Evolutionary conservation across 2,329 filamentous ascomycete species (phyloP), one percentile per base, ranked within the genome.

Genomic region (Fusarium brevicatenulatum): DNA sequence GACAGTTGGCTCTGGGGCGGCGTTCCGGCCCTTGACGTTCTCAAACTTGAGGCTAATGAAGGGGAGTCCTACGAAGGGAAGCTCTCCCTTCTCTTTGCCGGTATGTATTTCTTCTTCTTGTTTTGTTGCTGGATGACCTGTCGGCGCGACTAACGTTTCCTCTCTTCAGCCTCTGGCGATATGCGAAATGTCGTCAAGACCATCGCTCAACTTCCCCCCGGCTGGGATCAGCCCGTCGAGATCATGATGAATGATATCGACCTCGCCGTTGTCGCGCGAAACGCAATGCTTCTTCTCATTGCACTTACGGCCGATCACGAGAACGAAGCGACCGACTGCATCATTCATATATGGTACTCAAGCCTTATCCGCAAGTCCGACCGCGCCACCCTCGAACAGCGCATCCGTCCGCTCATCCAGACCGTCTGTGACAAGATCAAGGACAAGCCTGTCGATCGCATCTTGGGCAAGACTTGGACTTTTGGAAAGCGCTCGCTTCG

Each of bases 231-330:
- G 9, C 40, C n/a, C 3, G 7, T 42, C 21, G 21, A 23, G 9
- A 23, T 42, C 9, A 23, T 13, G 9, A 23, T 39, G 1, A 39
- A 39, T 7, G 37, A 39, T 7, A 4, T 4, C 11, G 37, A 39
- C 18, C 1, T 39, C 1, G 5, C 4, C 2, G 6, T 39, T 7
- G 10, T 21, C 19, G 19, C 6, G 5, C 39, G 40, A 23, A 42
- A 23, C 7, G 40, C n/a, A 10, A 42, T 42, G 13, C 10, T 42
- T 7, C 40, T 23, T 23, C 13, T 42, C 3, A 42, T 23, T 4
- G 9, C 40, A 0, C 9, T 42, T 9, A 23, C 21, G 1, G 2
- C 21, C 5, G 21, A 10, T 6, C 13, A n/a, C 13, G 9, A 42
- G 0, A 9, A 13, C 1, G 2, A 42, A 23, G 21, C 13, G 2